phyloP scores from a whole-genome alignment of 83 land plant genomes.

The Larix sibirica region DNA sequence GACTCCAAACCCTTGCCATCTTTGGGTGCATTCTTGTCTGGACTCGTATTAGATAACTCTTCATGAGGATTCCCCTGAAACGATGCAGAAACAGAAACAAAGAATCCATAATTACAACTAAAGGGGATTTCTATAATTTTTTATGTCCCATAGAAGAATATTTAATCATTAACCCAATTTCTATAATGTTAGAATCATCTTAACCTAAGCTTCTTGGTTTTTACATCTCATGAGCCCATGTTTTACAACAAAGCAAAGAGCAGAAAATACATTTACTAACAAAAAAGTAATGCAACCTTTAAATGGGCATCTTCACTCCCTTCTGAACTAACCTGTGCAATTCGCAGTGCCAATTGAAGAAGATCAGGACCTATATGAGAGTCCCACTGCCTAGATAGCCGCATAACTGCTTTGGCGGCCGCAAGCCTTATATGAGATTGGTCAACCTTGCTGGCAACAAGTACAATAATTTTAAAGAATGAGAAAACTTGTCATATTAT shows the following conservation, averaged over 20 bases:
- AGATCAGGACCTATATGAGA: slow-evolving; percentile 48
- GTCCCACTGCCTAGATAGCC: slow-evolving; percentile 71
- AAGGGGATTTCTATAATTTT: too few species aligned
- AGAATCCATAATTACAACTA: too few species aligned
- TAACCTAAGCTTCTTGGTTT: background rate
- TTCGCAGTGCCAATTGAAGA: slow-evolving; percentile 54
- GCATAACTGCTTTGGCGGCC: slow-evolving; percentile 72
- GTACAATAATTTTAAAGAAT: slow-evolving; percentile 1
- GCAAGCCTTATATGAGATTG: slow-evolving; percentile 75
- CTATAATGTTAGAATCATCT: background rate
- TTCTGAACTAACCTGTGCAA: slow-evolving; percentile 48
- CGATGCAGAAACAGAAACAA: background rate
- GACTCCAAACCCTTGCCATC: too few species aligned
- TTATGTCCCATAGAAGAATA: too few species aligned
- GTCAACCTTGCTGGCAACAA: slow-evolving; percentile 56
- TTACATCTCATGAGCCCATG: background rate
- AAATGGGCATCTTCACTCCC: slow-evolving; percentile 22
- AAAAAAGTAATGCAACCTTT: slow-evolving; percentile 21
- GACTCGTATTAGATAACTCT: background rate
- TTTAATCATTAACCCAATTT: too few species aligned
- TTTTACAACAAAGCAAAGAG: background rate
- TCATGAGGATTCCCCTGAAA: background rate
- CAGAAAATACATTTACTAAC: background rate
- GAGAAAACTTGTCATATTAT: background rate
- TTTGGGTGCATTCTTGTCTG: background rate